Evolutionary conservation across 257 asterid genomes (phyloP), one percentile per base, ranked within the genome.

Genomic region (Nicotiana undulata): DNA sequence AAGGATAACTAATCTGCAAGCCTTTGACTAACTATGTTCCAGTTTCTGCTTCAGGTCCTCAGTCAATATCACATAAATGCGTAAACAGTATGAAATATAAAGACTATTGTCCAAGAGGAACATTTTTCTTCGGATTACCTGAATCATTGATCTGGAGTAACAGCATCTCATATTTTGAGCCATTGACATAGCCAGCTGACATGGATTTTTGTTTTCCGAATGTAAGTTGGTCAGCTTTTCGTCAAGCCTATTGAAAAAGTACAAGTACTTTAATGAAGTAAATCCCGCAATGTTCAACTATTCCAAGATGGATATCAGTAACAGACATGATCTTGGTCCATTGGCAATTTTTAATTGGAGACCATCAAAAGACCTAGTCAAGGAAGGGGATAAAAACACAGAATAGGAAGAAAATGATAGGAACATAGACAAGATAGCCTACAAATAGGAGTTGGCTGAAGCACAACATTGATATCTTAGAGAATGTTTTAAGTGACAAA

Each of bases 151-250:
- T 86, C 96, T 96, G 63, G 98, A 92, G 86, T 90, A 95, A 90
- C 74, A 90, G 85, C 90, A 89, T 74, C 83, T 89, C 79, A 84
- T 86, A 58, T 85, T 92, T 88, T 93, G 95, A 34, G 95, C 97
- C 94, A 93, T 87, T 76, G 97, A 83, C 61, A 95, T 89, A 82
- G 97, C 97, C 90, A 92, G 97, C 92, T 95, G 99, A 78, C 49
- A 9, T 9, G 2, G 49, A 40, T 40, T 40, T 40, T 92, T 93
- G 80, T 95, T 95, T 89, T 92, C 99, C 17, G 93, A 92, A 86
- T 95, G 98, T 85, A 91, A 67, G 85, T 95, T 90, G 81, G 91
- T 87, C 83, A 89, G 84, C 90, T 95, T 93, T 91, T 91, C 96
- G 77, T 92, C 97, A 81, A 86, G 49, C 86, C 97, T 98, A 65